Percentiles rank a stretch among this genome's conserved stretches.
Evolutionary conservation across 352 stramenopile genomes (phyloP).

Genomic region (Globisporangium abappressorium): DNA sequence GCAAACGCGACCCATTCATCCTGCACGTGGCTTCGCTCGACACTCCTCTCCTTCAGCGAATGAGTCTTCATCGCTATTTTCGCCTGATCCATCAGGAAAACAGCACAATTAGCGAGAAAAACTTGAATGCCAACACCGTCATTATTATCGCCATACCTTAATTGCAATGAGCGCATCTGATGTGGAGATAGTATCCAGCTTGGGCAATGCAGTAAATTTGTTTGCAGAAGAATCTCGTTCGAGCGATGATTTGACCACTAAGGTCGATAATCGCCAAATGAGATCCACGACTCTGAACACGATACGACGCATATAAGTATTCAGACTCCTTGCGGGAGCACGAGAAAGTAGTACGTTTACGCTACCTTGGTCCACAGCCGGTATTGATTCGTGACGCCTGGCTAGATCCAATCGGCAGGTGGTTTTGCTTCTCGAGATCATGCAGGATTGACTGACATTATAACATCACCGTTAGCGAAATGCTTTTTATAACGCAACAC

Average conservation of each 20-base stretch:
- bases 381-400: conserved; percentile 53
- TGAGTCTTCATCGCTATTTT: conserved; percentile 45
- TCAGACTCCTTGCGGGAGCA: background rate
- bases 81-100: conserved; percentile 18
- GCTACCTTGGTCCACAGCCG: conserved; percentile 42
- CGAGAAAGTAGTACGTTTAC: background rate
- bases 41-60: conserved; percentile 34
- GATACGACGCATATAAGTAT: background rate
- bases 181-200: background rate
- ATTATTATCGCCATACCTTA: conserved; percentile 17
- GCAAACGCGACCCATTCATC: conserved; percentile 41
- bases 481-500: background rate
- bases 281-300: conserved; percentile 43
- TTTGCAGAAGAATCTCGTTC: conserved; percentile 17
- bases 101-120: conserved; percentile 5
- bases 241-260: conserved; percentile 33
- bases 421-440: conserved; percentile 43
- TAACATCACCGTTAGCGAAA: background rate
- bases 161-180: conserved; percentile 16
- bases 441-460: conserved; percentile 29
- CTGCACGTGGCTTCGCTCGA: conserved; percentile 34
- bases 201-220: conserved; percentile 12
- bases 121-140: background rate
- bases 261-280: conserved; percentile 47
- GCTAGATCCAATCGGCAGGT: conserved; percentile 45